These are phyloP conservation scores for Citrullus colocynthis DNA, from an alignment of 306 rosid species.

Conservation along the genomic window DNA sequence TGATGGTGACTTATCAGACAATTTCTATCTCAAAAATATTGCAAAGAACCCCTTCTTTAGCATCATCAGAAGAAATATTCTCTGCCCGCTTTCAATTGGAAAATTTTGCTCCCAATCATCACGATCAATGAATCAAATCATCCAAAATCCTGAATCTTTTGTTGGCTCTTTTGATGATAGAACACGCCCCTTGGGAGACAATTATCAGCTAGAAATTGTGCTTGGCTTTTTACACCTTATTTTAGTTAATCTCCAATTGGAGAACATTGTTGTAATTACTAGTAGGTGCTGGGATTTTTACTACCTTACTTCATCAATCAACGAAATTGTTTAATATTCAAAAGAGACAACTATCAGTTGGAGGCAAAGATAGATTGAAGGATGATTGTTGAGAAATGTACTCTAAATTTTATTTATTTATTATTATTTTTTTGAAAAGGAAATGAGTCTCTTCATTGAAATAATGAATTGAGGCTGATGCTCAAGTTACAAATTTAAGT, in stretches of 20 bases:
- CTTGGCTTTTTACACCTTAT: too few species aligned
- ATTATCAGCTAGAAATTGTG: too few species aligned
- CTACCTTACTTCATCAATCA: too few species aligned
- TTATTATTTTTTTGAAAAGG: too few species aligned
- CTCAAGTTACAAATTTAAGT: background rate
- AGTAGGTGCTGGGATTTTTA: too few species aligned
- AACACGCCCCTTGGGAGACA: background rate
- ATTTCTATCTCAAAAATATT: background rate
- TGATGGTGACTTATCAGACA: background rate
- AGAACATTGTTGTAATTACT: too few species aligned
- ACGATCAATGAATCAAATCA: too few species aligned
- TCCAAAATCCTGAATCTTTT: too few species aligned
- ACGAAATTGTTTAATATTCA: too few species aligned
- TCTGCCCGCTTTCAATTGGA: background rate
- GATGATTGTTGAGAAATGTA: background rate
- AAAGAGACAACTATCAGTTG: background rate
- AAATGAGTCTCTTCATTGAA: too few species aligned
- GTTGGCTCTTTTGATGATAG: background rate
- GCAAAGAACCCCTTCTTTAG: background rate
- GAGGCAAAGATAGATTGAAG: background rate
- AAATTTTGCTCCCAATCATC: background rate
- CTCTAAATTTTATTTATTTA: background rate
- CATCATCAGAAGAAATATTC: background rate
- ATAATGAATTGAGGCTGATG: too few species aligned
- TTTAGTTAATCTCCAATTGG: too few species aligned